phyloP scores from a whole-genome alignment of 352 stramenopile species.

The Pythium folliculosum region DNA sequence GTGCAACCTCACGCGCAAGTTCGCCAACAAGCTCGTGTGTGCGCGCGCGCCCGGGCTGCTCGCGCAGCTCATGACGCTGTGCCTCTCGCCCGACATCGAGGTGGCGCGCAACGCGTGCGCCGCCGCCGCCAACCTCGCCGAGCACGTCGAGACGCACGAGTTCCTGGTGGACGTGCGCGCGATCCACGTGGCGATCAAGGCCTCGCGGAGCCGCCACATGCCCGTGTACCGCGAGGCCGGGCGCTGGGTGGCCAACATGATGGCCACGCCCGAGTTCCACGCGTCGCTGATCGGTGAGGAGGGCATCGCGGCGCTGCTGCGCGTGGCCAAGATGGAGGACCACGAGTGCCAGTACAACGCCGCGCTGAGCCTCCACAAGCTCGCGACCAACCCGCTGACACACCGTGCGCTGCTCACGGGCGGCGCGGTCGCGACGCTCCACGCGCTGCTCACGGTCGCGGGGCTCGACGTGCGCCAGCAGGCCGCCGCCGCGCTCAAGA shows the following conservation, averaged over 20 bases:
- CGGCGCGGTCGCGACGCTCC: constrained; percentile 64
- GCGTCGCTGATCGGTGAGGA: constrained; percentile 78
- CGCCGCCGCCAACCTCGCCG: constrained; percentile 90
- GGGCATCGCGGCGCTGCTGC: constrained; percentile 84
- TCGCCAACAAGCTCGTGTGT: constrained; percentile 80
- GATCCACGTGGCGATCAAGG: constrained; percentile 86
- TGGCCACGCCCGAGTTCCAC: constrained; percentile 85
- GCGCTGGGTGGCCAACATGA: constrained; percentile 89
- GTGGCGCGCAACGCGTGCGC: constrained; percentile 91
- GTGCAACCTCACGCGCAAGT: constrained; percentile 82
- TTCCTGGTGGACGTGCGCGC: constrained; percentile 83
- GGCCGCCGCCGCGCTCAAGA: constrained; percentile 90
- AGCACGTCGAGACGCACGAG: constrained; percentile 84
- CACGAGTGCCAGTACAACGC: constrained; percentile 92
- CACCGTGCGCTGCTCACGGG: constrained; percentile 71
- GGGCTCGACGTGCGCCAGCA: constrained; percentile 86
- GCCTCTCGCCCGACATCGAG: constrained; percentile 86
- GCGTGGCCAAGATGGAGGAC: constrained; percentile 89
- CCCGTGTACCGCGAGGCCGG: constrained; percentile 92
- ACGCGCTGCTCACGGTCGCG: constrained; percentile 67
- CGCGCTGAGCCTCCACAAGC: constrained; percentile 88
- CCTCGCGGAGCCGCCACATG: constrained; percentile 89
- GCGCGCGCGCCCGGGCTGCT: constrained; percentile 51
- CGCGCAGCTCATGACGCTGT: constrained; percentile 70
- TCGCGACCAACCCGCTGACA: constrained; percentile 69